A percentile compares a stretch with the other conserved stretches of the same genome.
phyloP scores from a whole-genome alignment of 192 early-diverging fungal species.

The Coemansia sp. region DNA sequence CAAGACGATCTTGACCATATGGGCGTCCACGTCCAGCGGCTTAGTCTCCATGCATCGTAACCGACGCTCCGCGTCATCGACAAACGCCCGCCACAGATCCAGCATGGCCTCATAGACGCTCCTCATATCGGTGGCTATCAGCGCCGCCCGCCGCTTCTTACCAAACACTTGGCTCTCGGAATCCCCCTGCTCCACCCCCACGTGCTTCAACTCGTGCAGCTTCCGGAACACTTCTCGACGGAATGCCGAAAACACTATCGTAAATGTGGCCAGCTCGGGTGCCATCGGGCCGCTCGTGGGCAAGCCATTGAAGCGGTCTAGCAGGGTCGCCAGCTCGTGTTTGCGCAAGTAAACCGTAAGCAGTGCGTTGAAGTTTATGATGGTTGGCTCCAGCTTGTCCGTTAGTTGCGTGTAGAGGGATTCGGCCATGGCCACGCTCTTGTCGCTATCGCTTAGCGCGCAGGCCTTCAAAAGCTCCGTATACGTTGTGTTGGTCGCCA shows the following conservation, averaged over 20 bases:
- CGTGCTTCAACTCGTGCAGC: conserved; percentile 12
- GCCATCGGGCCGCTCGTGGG: conserved; percentile 23
- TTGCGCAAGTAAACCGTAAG: conserved; percentile 45
- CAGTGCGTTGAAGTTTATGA: conserved; percentile 34
- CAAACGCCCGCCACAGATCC: conserved; percentile 22
- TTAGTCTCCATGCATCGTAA: conserved; percentile 9
- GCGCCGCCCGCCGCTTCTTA: conserved; percentile 10
- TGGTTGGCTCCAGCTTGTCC: conserved; percentile 18
- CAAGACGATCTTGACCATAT: conserved; percentile 30
- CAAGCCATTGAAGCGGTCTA: conserved; percentile 26
- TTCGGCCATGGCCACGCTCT: conserved; percentile 27
- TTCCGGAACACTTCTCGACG: conserved; percentile 29
- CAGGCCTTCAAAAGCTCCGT: conserved; percentile 44
- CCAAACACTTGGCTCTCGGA: not conserved
- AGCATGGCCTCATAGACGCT: conserved; percentile 21
- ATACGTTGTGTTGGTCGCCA: conserved; percentile 40
- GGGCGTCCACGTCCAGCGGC: conserved; percentile 22
- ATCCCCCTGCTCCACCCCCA: not conserved
- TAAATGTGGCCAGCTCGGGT: conserved; percentile 42
- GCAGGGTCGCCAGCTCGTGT: conserved; percentile 16
- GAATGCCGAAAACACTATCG: conserved; percentile 27
- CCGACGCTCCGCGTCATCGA: conserved; percentile 27
- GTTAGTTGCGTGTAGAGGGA: conserved; percentile 22
- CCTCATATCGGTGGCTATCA: conserved; percentile 22
- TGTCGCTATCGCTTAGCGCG: conserved; percentile 28